phyloP scores from a whole-genome alignment of 192 early-diverging fungal genomes.

The Linderina pennispora region DNA sequence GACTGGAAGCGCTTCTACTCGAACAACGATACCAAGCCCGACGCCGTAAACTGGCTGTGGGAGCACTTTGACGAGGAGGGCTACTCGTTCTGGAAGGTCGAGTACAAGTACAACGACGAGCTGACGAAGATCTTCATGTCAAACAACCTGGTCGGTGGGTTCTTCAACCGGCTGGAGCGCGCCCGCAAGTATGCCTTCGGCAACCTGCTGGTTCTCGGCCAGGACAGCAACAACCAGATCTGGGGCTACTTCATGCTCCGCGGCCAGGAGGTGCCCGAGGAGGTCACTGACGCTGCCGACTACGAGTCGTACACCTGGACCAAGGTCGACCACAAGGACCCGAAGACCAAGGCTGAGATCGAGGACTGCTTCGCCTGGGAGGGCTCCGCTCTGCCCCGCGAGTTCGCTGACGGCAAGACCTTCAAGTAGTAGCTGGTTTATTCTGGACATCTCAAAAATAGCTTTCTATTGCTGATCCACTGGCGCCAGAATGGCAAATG shows the following conservation, averaged over 20 bases:
- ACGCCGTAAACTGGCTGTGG: conserved; percentile 92
- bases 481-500: conserved; percentile 66
- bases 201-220: conserved; percentile 72
- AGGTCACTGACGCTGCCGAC: conserved; percentile 78
- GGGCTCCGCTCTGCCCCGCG: conserved; percentile 63
- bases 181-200: conserved; percentile 95
- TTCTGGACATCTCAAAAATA: conserved; percentile 50
- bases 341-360: conserved; percentile 52
- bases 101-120: conserved; percentile 96
- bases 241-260: conserved; percentile 92
- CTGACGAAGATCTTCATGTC: conserved; percentile 86
- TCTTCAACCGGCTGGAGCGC: conserved; percentile 85
- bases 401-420: conserved; percentile 79
- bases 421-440: conserved; percentile 69
- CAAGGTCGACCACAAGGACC: conserved; percentile 65
- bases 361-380: conserved; percentile 86
- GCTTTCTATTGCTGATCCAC: conserved; percentile 43
- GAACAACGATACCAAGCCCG: conserved; percentile 85
- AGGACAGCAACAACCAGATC: conserved; percentile 84
- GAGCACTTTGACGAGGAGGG: conserved; percentile 79
- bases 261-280: conserved; percentile 74
- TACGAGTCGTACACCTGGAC: conserved; percentile 83
- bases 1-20: conserved; percentile 98
- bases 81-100: conserved; percentile 87
- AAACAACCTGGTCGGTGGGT: conserved; percentile 89